These are phyloP conservation scores for Mortierella sp. DNA, from an alignment of 371 early-diverging fungal genomes.

Conservation along the genomic window DNA sequence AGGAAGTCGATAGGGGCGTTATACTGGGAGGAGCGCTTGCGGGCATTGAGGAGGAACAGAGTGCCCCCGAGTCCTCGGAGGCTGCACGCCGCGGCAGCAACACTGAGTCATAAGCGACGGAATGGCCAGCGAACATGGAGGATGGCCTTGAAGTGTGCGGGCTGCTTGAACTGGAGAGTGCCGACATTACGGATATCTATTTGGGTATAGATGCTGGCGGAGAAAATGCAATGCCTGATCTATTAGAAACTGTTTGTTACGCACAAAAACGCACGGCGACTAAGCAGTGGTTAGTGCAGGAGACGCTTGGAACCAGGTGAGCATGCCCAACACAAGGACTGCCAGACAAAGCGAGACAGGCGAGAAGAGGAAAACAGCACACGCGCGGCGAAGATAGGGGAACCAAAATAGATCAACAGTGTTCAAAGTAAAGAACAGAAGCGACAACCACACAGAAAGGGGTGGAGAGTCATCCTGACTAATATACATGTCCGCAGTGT, in stretches of 20 bases:
- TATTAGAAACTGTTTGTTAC: background rate
- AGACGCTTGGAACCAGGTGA: too few species aligned
- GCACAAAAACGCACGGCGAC: too few species aligned
- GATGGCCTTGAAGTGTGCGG: conserved; percentile 24
- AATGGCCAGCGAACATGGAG: conserved; percentile 11
- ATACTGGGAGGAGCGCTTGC: conserved; percentile 8
- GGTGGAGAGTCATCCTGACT: background rate
- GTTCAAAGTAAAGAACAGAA: background rate
- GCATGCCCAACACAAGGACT: too few species aligned
- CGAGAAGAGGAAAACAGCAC: too few species aligned
- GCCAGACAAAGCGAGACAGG: too few species aligned
- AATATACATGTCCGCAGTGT: background rate
- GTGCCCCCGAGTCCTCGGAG: conserved; percentile 24
- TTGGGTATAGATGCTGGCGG: conserved; percentile 5
- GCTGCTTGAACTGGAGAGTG: conserved; percentile 10
- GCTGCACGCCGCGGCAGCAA: conserved; percentile 24
- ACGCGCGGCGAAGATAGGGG: background rate
- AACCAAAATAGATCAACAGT: background rate
- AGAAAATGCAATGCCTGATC: background rate
- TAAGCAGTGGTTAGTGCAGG: too few species aligned
- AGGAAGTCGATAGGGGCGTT: conserved; percentile 18
- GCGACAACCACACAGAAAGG: background rate
- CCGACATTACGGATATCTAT: conserved; percentile 10
- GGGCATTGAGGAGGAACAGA: conserved; percentile 3
- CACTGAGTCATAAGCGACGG: conserved; percentile 12